Evolutionary conservation across 257 asterid species (phyloP).

Genomic region (Rehmannia glutinosa): DNA sequence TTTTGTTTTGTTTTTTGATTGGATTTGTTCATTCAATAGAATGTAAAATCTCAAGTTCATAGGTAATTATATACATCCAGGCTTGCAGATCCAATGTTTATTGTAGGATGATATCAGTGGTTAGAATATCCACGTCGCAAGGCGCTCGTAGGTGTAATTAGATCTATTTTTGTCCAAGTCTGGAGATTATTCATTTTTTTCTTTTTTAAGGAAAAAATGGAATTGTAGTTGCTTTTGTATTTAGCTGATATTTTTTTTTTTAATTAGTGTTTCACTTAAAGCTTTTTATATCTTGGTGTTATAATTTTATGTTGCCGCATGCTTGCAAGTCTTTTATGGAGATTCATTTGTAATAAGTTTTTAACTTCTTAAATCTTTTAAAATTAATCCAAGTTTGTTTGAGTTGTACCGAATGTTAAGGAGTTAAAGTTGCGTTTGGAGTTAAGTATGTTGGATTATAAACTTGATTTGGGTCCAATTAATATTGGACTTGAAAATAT

Average conservation of each 20-base stretch:
- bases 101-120: constrained; percentile 1
- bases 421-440: too few relatives aligned
- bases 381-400: too few relatives aligned
- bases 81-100: constrained; percentile 10
- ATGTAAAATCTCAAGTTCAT: not conserved
- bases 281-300: not conserved
- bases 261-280: not conserved
- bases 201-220: not conserved
- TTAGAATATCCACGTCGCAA: not conserved
- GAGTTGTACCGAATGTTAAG: too few relatives aligned
- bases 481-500: too few relatives aligned
- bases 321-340: too few relatives aligned
- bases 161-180: constrained; percentile 1
- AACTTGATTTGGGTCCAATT: too few relatives aligned
- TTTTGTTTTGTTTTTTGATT: too few relatives aligned
- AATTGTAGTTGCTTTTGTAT: not conserved
- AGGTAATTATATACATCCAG: constrained; percentile 7
- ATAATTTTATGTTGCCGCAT: not conserved
- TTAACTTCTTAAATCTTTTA: too few relatives aligned
- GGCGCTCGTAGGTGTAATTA: not conserved
- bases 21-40: constrained; percentile 10
- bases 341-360: too few relatives aligned
- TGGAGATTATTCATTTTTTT: not conserved
- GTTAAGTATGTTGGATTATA: too few relatives aligned
- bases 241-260: not conserved